A percentile compares a stretch with the other conserved stretches of the same genome.
Conservation (phyloP, 2,329 filamentous ascomycete genomes). For the Botrytis porri region DNA sequence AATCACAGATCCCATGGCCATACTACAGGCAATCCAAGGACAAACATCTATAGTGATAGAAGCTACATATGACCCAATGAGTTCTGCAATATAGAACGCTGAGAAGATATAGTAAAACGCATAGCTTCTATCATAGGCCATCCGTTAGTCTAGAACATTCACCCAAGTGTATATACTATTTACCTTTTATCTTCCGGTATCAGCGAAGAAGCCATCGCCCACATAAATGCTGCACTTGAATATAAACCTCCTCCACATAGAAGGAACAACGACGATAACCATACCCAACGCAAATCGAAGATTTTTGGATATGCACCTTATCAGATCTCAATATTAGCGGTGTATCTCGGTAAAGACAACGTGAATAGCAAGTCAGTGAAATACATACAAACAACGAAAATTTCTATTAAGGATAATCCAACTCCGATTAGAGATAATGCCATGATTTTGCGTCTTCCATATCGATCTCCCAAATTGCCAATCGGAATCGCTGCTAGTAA, state of each 20-base stretch:
- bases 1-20: slow-evolving; percentile 31
- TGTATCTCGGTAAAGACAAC: not conserved
- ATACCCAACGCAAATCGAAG: slow-evolving; percentile 32
- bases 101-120: slow-evolving; percentile 38
- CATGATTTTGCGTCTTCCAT: slow-evolving; percentile 34
- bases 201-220: slow-evolving; percentile 35
- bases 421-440: slow-evolving; percentile 33
- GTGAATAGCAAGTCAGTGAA: not conserved
- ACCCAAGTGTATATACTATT: not conserved
- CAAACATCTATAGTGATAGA: slow-evolving; percentile 35
- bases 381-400: slow-evolving; percentile 36
- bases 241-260: slow-evolving; percentile 36
- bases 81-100: slow-evolving; percentile 36
- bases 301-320: slow-evolving; percentile 34
- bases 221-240: slow-evolving; percentile 36
- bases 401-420: slow-evolving; percentile 27
- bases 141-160: not conserved
- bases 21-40: slow-evolving; percentile 35
- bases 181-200: slow-evolving; percentile 32
- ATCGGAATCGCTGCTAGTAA: slow-evolving; percentile 36
- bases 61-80: slow-evolving; percentile 34
- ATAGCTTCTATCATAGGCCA: slow-evolving; percentile 28
- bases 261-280: slow-evolving; percentile 34
- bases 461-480: slow-evolving; percentile 34
- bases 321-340: not conserved